Evolutionary conservation across 164 flowering plant genomes (phyloP), one percentile per base, ranked within the genome.

Genomic region (Akebia trifoliata): DNA sequence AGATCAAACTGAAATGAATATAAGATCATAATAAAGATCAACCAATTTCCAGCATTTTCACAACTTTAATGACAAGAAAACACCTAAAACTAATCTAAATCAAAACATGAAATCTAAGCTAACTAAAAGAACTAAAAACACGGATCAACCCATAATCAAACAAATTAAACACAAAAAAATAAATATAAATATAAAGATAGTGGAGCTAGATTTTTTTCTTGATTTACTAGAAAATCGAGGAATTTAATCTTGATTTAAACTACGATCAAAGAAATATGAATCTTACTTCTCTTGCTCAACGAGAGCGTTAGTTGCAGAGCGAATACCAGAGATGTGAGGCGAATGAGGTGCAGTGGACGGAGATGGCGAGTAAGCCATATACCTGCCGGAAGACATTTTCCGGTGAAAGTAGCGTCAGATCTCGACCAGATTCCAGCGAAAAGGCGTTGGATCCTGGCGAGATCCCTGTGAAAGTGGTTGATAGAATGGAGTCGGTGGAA

Each of bases 291-390:
- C 95, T 26, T 92, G 95, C 67, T 92, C 96, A 39, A 63, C 81
- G 47, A 81, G 56, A 58, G 84, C 83, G 17, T 78, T 66, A 30
- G 90, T 56, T 21, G 79, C 78, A 61, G 90, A 80, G 52, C 86
- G 92, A 45, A 81, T 79, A 44, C 81, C 80, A 35, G 84, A 61
- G 68, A 85, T 62, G 72, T 85, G 90, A 12, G 90, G 95, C n/a
- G 98, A 86, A 72, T 76, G 89, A 59, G 94, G 87, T 0, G 89
- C 86, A 15, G 73, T 76, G 22, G 98, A 86, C 3, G 88, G 95
- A 20, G 98, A 92, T 0, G 96, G 96, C 2, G 98, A 86, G 78
- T 82, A 92, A 4, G 93, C 79, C 98, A 92, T 92, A 60, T 79
- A 91, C 64, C 95, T 79, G 29, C 89, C 91, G 68, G 88, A 82